These are phyloP conservation scores for Beta macrorhiza DNA, from an alignment of 179 eudicot species.

Conservation along the genomic window DNA sequence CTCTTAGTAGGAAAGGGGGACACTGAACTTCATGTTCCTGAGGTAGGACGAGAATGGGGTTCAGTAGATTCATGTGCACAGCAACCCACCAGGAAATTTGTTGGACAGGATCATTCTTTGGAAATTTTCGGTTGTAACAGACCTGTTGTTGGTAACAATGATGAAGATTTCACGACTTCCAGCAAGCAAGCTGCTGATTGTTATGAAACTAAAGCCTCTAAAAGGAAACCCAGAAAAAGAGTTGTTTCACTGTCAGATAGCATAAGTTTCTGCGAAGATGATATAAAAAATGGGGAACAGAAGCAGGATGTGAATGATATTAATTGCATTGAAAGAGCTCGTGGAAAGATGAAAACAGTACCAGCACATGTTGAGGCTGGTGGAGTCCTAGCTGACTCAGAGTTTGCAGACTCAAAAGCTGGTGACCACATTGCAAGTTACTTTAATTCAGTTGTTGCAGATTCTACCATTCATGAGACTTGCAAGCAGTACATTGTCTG, in stretches of 20 bases:
- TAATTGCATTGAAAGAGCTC: conserved; percentile 13
- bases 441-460: conserved; percentile 46
- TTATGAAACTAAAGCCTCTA: conserved; percentile 40
- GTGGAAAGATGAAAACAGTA: conserved; percentile 5
- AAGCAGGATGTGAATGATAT: conserved; percentile 17
- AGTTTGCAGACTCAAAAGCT: conserved; percentile 24
- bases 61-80: conserved; percentile 30
- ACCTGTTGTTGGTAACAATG: conserved; percentile 24
- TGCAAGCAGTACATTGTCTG: conserved; percentile 43
- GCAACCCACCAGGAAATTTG: conserved; percentile 24
- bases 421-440: conserved; percentile 37
- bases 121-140: conserved; percentile 10
- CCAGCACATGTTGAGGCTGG: conserved; percentile 16
- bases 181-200: conserved; percentile 34
- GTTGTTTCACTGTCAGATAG: conserved; percentile 46
- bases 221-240: conserved; percentile 51
- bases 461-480: conserved; percentile 49
- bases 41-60: conserved; percentile 27
- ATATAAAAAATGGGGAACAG: conserved; percentile 23
- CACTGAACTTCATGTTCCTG: conserved; percentile 17
- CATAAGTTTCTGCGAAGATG: conserved; percentile 18
- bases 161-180: conserved; percentile 11
- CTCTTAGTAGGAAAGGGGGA: conserved; percentile 25
- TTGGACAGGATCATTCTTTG: conserved; percentile 18
- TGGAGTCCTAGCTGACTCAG: conserved; percentile 23